Conservation (phyloP, 1,284 basidiomycete species). For the Sanghuangporus weigelae region DNA sequence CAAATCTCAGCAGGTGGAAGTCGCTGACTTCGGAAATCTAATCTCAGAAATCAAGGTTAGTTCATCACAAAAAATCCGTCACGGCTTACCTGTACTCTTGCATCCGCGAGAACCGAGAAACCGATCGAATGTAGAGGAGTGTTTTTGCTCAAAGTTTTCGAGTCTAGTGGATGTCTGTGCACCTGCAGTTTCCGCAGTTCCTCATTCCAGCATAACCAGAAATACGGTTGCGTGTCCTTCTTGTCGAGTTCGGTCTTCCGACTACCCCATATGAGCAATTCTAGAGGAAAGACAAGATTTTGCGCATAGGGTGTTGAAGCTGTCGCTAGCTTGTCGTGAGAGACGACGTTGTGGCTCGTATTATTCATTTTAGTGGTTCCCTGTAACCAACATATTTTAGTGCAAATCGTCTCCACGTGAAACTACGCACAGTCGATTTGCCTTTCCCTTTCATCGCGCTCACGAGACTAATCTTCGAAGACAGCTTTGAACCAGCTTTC, state of each 20-base stretch:
- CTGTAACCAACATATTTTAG: not conserved
- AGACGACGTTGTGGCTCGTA: not conserved
- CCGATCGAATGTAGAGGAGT: not conserved
- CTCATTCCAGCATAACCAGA: conserved; percentile 13
- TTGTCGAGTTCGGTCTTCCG: not conserved
- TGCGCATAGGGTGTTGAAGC: not conserved
- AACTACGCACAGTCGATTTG: not conserved
- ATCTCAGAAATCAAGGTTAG: not conserved
- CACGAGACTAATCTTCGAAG: not conserved
- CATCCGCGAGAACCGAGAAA: not conserved
- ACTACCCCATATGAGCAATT: conserved; percentile 9
- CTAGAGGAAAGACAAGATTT: conserved; percentile 1
- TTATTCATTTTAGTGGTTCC: not conserved
- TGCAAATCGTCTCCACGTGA: not conserved
- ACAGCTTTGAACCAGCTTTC: not conserved
- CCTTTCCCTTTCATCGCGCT: not conserved
- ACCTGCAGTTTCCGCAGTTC: conserved; percentile 2
- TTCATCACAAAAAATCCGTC: not conserved
- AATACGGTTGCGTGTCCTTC: not conserved
- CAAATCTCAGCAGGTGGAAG: not conserved
- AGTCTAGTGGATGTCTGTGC: not conserved
- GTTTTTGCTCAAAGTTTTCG: not conserved
- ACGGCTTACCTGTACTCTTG: not conserved
- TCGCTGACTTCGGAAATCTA: not conserved
- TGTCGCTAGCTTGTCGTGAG: conserved; percentile 4